phyloP scores from a whole-genome alignment of 306 rosid species.

The Quillaja saponaria region DNA sequence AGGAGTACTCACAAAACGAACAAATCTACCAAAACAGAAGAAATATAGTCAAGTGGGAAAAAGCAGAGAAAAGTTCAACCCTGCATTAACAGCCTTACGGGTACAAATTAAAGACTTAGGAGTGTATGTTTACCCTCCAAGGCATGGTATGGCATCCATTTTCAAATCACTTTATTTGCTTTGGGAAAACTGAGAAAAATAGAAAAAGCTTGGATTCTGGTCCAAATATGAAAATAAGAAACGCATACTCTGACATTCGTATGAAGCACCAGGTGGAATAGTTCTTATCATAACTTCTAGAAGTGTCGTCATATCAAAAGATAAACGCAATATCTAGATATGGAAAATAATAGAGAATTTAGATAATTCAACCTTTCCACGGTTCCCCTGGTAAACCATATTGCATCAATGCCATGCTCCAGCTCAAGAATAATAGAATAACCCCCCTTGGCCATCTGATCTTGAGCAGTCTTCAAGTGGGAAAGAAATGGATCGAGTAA shows the following conservation, averaged over 20 bases:
- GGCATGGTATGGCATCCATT: constrained; percentile 16
- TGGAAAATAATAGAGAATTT: constrained; percentile 17
- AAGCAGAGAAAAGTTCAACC: not conserved
- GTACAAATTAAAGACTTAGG: not conserved
- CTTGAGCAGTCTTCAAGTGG: constrained; percentile 92
- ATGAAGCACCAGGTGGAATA: constrained; percentile 19
- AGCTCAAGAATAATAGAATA: constrained; percentile 92
- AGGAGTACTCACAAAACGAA: constrained; percentile 94
- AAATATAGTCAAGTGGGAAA: constrained; percentile 23
- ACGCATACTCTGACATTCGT: constrained; percentile 8
- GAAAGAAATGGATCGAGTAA: constrained; percentile 85
- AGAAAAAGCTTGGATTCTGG: not conserved
- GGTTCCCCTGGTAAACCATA: constrained; percentile 89
- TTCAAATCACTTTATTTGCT: constrained; percentile 10
- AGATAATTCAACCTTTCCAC: constrained; percentile 63
- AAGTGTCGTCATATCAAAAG: not conserved
- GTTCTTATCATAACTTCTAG: constrained; percentile 20
- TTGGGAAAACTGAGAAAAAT: constrained; percentile 21
- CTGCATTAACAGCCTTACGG: constrained; percentile 23
- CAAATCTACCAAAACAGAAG: constrained; percentile 62
- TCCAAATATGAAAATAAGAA: constrained; percentile 18
- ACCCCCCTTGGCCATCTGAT: constrained; percentile 95
- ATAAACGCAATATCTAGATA: constrained; percentile 23
- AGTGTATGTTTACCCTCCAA: constrained; percentile 4
- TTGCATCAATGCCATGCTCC: constrained; percentile 44